These are phyloP conservation scores for Lichtheimia ramosa DNA, from an alignment of 371 early-diverging fungal genomes.

Conservation along the genomic window DNA sequence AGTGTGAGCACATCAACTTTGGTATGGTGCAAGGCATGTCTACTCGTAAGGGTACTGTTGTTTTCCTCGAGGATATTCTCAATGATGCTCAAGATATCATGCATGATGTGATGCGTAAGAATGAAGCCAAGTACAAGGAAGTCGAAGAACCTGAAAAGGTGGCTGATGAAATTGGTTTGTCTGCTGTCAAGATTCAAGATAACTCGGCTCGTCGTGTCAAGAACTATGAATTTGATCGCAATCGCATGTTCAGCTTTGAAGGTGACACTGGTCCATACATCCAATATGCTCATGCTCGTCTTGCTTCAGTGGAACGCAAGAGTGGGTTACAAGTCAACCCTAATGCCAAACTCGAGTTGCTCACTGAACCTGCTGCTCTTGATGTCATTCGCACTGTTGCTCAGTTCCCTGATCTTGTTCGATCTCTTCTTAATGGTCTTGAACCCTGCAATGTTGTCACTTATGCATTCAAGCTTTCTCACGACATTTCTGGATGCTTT, in stretches of 20 bases:
- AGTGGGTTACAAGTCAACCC: constrained; percentile 58
- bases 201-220: constrained; percentile 94
- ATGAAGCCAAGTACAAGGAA: constrained; percentile 84
- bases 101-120: constrained; percentile 92
- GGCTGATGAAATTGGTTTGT: constrained; percentile 81
- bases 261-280: constrained; percentile 99
- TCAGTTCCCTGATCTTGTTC: constrained; percentile 91
- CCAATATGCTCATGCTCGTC: constrained; percentile 97
- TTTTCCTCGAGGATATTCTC: constrained; percentile 98
- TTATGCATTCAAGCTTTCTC: constrained; percentile 89
- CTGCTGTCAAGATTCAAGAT: constrained; percentile 96
- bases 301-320: constrained; percentile 93
- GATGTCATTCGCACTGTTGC: constrained; percentile 83
- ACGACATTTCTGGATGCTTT: constrained; percentile 82
- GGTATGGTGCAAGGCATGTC: constrained; percentile 99
- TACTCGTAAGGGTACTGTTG: constrained; percentile 97
- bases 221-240: constrained; percentile 98
- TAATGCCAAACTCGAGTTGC: constrained; percentile 60
- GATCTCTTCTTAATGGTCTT: constrained; percentile 55
- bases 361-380: constrained; percentile 74
- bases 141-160: constrained; percentile 83
- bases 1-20: constrained; percentile 93
- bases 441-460: constrained; percentile 96
- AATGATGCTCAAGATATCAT: constrained; percentile 89
- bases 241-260: constrained; percentile 95